Conservation (phyloP, 805 yeast species). For the Zygoascus biomembranicola region DNA sequence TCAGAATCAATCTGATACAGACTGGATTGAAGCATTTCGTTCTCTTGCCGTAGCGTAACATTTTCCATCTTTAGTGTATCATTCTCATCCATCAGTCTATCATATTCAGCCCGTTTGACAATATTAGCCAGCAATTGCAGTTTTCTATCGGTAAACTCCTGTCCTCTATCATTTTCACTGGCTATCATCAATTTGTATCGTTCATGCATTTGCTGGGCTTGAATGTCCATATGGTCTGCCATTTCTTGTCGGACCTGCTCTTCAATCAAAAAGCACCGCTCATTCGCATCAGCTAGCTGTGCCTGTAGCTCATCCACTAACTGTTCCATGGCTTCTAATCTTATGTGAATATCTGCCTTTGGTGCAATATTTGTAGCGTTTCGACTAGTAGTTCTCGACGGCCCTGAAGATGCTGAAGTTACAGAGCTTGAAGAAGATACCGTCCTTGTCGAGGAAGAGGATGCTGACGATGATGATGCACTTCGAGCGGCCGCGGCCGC, state of each 20-base stretch:
- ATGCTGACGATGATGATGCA: background rate
- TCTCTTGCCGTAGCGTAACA: background rate
- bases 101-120: slow-evolving; percentile 1
- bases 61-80: slow-evolving; percentile 4
- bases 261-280: slow-evolving; percentile 15
- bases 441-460: background rate
- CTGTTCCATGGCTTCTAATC: slow-evolving; percentile 2
- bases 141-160: slow-evolving; percentile 18
- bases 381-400: background rate
- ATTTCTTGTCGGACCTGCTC: slow-evolving; percentile 21
- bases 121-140: slow-evolving; percentile 8
- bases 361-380: background rate
- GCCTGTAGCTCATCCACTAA: slow-evolving; percentile 18
- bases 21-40: background rate
- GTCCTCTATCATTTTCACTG: slow-evolving; percentile 10
- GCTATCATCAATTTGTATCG: slow-evolving; percentile 19
- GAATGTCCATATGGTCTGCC: slow-evolving; percentile 24
- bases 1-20: background rate
- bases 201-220: slow-evolving; percentile 21
- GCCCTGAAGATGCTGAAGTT: background rate
- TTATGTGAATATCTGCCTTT: background rate
- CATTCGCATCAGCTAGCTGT: slow-evolving; percentile 6
- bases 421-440: slow-evolving; percentile 1
- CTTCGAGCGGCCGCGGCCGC: slow-evolving; percentile 4
- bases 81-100: slow-evolving; percentile 2